Percentiles rank a stretch among this genome's conserved stretches.
These are phyloP conservation scores for Saccharum officinarum DNA, from an alignment of 176 grass and related monocot species.

Conservation along the genomic window DNA sequence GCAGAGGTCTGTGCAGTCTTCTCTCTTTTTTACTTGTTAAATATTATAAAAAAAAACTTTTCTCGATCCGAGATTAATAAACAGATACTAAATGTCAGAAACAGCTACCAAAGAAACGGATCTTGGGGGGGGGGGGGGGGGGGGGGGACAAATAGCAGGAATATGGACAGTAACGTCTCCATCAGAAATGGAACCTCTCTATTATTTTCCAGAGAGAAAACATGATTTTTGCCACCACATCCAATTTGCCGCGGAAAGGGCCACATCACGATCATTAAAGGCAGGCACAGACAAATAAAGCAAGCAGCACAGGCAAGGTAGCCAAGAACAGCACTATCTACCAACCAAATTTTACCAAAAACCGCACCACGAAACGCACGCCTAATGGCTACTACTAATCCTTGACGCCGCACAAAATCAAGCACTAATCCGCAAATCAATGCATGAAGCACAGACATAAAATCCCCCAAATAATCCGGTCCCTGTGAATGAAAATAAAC, in stretches of 20 bases:
- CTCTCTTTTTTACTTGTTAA: neutral
- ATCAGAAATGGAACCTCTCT: slow-evolving; percentile 22
- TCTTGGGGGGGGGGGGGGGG: neutral
- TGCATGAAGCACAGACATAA: neutral
- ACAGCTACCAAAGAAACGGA: slow-evolving; percentile 12
- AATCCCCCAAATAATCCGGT: neutral
- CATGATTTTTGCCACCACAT: slow-evolving; percentile 32
- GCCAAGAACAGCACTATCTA: slow-evolving; percentile 35
- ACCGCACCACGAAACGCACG: neutral
- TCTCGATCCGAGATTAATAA: neutral
- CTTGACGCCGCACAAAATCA: slow-evolving; percentile 36
- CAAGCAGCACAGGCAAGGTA: slow-evolving; percentile 9
- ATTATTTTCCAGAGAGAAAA: slow-evolving; percentile 22
- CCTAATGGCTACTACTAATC: slow-evolving; percentile 28
- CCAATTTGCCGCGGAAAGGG: slow-evolving; percentile 37
- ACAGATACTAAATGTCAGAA: slow-evolving; percentile 5
- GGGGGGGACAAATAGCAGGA: neutral
- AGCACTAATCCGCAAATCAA: slow-evolving; percentile 18
- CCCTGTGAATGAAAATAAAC: neutral
- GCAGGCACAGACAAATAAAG: slow-evolving; percentile 24
- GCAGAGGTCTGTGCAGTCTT: neutral
- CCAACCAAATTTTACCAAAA: slow-evolving; percentile 38
- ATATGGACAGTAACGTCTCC: slow-evolving; percentile 25
- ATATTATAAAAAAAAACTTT: neutral
- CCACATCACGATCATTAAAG: slow-evolving; percentile 39